Percentiles rank a stretch among this genome's conserved stretches.
phyloP scores from a whole-genome alignment of 2,329 filamentous ascomycete genomes.

The Colletotrichum gloeosporioides region DNA sequence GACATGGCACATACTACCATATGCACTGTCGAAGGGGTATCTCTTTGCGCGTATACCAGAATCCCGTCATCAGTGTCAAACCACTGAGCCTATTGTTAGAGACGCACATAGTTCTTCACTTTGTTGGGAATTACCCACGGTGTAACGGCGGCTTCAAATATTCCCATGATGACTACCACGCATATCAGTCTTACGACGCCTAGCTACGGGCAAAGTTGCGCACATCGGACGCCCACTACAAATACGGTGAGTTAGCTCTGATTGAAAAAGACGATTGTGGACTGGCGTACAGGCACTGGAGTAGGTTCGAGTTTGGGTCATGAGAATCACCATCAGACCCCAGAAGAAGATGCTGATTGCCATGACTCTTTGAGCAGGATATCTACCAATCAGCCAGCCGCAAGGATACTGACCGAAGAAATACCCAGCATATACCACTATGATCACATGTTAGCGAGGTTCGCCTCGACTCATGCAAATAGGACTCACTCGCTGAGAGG shows the following conservation, averaged over 20 bases:
- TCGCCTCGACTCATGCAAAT: rapidly evolving
- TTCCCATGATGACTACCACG: neutral
- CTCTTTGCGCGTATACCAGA: slow-evolving; percentile 39
- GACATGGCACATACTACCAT: slow-evolving; percentile 26
- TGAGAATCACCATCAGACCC: slow-evolving; percentile 37
- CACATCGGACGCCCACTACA: neutral
- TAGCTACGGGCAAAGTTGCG: neutral
- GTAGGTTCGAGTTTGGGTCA: slow-evolving; percentile 35
- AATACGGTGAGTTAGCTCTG: neutral
- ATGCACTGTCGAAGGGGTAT: slow-evolving; percentile 40
- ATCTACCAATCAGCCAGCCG: slow-evolving; percentile 42
- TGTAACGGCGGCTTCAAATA: neutral
- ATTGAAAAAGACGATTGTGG: rapidly evolving
- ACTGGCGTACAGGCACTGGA: slow-evolving; percentile 27
- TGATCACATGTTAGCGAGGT: neutral
- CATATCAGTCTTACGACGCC: rapidly evolving
- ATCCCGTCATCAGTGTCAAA: slow-evolving; percentile 27
- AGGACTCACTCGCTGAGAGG: slow-evolving; percentile 33
- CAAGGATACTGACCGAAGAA: slow-evolving; percentile 47
- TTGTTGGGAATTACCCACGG: neutral
- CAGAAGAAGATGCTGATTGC: slow-evolving; percentile 20
- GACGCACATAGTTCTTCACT: rapidly evolving
- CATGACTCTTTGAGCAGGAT: slow-evolving; percentile 38
- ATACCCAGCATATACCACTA: slow-evolving; percentile 43
- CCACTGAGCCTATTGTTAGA: rapidly evolving